These are phyloP conservation scores for Citrullus mucosospermus DNA, from an alignment of 306 rosid genomes.

Conservation along the genomic window DNA sequence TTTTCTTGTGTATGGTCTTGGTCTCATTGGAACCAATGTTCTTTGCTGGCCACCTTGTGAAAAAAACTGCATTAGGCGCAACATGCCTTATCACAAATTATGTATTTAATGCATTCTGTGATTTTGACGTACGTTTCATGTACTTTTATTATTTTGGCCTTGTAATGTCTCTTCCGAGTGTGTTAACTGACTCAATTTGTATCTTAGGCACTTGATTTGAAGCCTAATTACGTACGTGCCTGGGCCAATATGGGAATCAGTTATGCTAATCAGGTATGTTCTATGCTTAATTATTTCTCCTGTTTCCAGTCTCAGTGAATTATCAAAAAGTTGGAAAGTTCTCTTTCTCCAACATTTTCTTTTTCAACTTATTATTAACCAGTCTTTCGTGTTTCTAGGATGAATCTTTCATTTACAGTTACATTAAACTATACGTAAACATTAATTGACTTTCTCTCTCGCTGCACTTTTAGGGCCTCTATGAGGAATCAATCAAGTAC, in stretches of 20 bases:
- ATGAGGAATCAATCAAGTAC: conserved; percentile 82
- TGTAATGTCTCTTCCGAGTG: background rate
- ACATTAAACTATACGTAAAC: background rate
- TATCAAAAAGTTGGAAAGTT: background rate
- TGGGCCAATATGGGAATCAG: conserved; percentile 99
- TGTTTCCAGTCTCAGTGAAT: background rate
- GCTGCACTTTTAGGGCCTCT: conserved; percentile 49
- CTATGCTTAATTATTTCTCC: background rate
- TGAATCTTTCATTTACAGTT: background rate
- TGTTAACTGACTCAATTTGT: conserved; percentile 5
- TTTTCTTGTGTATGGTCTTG: background rate
- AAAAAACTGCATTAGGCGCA: background rate
- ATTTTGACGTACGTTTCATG: background rate
- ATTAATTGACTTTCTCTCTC: background rate
- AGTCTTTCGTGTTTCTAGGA: background rate
- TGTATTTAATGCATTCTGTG: background rate
- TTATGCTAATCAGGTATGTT: conserved; percentile 84
- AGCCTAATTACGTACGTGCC: conserved; percentile 98
- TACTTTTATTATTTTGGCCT: background rate
- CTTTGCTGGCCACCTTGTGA: background rate
- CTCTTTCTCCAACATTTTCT: conserved; percentile 7
- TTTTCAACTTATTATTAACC: background rate
- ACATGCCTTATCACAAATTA: background rate
- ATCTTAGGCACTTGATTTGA: conserved; percentile 84
- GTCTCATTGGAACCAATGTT: background rate